These are phyloP conservation scores for Neofusicoccum laricinum DNA, from an alignment of 2,329 filamentous ascomycete genomes.

Conservation along the genomic window DNA sequence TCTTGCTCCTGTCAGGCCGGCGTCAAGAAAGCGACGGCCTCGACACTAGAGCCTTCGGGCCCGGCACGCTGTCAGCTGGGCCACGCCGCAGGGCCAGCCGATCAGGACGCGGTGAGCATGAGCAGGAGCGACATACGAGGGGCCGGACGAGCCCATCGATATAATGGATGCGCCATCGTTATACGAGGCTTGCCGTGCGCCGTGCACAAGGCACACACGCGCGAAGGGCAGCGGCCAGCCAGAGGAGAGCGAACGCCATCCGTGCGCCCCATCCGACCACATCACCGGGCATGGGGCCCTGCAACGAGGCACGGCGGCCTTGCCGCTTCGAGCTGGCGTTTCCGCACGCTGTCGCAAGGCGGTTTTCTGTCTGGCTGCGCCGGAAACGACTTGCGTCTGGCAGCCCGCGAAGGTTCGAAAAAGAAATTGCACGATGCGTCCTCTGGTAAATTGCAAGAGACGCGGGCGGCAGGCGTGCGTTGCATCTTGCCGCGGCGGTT, in stretches of 20 bases:
- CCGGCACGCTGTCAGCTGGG: too few relatives aligned
- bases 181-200: background rate
- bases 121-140: background rate
- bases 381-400: background rate
- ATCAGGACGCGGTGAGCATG: background rate
- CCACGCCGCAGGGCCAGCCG: background rate
- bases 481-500: background rate
- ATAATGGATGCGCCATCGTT: background rate
- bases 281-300: background rate
- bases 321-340: slow-evolving; percentile 7
- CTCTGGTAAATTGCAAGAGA: too few relatives aligned
- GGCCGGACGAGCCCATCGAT: background rate
- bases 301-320: background rate
- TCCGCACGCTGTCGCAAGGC: slow-evolving; percentile 2
- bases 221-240: background rate
- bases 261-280: background rate
- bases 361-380: background rate
- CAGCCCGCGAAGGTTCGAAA: background rate
- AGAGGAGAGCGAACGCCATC: background rate
- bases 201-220: background rate
- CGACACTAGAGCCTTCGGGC: too few relatives aligned
- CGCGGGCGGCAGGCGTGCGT: background rate
- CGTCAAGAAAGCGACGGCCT: too few relatives aligned
- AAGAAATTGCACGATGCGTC: background rate
- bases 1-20: too few relatives aligned